phyloP scores from a whole-genome alignment of 495 filamentous ascomycete genomes.

The Stereocaulon alpinum region DNA sequence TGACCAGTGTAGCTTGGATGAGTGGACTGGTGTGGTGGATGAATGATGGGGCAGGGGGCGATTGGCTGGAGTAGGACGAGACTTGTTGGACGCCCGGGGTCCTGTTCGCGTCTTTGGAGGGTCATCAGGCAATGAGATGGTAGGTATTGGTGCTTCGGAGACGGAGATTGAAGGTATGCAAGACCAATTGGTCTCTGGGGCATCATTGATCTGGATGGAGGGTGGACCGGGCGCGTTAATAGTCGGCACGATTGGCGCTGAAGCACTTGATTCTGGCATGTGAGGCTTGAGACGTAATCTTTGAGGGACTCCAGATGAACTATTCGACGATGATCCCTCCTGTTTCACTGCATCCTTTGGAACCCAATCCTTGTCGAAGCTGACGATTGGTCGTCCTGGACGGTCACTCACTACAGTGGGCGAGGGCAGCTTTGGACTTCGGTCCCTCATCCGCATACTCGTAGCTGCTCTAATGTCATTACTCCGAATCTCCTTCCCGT shows the following conservation, averaged over 20 bases:
- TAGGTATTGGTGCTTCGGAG: constrained; percentile 33
- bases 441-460: constrained; percentile 75
- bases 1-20: constrained; percentile 20
- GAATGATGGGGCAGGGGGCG: constrained; percentile 24
- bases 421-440: constrained; percentile 73
- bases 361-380: constrained; percentile 77
- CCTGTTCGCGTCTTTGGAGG: constrained; percentile 1
- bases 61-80: constrained; percentile 1
- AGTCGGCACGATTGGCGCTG: constrained; percentile 36
- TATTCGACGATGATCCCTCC: constrained; percentile 8
- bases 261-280: constrained; percentile 23
- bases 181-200: constrained; percentile 14
- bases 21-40: constrained; percentile 20
- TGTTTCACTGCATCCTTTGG: constrained; percentile 38
- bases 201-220: constrained; percentile 27
- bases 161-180: constrained; percentile 53
- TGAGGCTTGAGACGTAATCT: constrained; percentile 14
- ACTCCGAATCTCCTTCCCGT: constrained; percentile 70
- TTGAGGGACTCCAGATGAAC: background rate
- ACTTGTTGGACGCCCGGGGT: constrained; percentile 6
- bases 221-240: constrained; percentile 46
- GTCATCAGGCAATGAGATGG: constrained; percentile 22
- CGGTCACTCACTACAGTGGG: constrained; percentile 78
- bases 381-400: constrained; percentile 81
- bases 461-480: constrained; percentile 85